Evolutionary conservation across 495 filamentous ascomycete species (phyloP).

Genomic region (Podospora tetraspora): DNA sequence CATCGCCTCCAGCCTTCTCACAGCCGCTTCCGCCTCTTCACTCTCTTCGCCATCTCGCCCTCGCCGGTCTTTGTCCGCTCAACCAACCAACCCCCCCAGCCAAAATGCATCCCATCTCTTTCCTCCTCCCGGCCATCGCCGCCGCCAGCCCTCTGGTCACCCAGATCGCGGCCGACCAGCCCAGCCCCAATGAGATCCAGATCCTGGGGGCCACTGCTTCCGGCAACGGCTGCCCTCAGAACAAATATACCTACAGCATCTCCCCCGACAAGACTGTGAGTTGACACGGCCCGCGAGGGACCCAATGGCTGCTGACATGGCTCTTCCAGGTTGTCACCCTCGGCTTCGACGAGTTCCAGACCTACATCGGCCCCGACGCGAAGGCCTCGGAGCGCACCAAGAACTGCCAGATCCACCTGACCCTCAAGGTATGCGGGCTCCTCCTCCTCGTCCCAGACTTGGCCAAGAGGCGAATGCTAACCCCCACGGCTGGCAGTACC

Average conservation of each 20-base stretch:
- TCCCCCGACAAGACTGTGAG: constrained; percentile 47
- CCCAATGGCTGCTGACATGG: not conserved
- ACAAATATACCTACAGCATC: constrained; percentile 44
- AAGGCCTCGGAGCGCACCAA: constrained; percentile 40
- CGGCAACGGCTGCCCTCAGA: constrained; percentile 54
- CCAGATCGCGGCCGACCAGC: constrained; percentile 33
- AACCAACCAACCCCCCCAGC: constrained; percentile 2
- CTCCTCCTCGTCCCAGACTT: not conserved
- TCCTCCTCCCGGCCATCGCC: constrained; percentile 45
- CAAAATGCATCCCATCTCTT: constrained; percentile 41
- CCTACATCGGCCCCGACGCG: constrained; percentile 49
- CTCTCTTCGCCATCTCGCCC: constrained; percentile 2
- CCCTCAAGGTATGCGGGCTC: constrained; percentile 33
- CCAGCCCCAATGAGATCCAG: constrained; percentile 40
- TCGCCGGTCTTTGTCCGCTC: constrained; percentile 5
- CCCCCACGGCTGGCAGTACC: constrained; percentile 32
- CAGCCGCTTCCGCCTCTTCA: constrained; percentile 7
- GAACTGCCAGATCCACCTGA: constrained; percentile 57
- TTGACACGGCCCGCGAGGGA: not conserved
- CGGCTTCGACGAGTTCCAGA: constrained; percentile 53
- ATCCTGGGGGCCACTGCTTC: constrained; percentile 55
- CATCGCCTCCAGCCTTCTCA: constrained; percentile 25
- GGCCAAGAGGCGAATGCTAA: not conserved
- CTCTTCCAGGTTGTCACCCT: constrained; percentile 49
- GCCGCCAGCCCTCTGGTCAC: constrained; percentile 37